These are phyloP conservation scores for Glycine tomentella DNA, from an alignment of 306 rosid species.

Conservation along the genomic window DNA sequence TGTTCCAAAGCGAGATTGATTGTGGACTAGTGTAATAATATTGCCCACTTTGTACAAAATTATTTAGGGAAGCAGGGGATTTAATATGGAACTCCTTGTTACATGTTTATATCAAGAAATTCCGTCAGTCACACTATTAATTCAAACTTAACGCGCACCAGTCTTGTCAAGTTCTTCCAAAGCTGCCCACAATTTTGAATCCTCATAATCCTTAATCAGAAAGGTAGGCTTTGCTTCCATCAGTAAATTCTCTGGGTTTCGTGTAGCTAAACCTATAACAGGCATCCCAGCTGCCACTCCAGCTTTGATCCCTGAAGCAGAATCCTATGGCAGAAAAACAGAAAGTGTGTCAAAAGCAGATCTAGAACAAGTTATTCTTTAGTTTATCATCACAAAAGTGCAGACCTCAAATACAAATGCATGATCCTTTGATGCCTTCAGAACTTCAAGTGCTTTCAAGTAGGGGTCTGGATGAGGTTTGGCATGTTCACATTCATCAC, in stretches of 20 bases:
- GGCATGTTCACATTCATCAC: slow-evolving; percentile 84
- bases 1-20: slow-evolving; percentile 30
- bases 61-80: slow-evolving; percentile 17
- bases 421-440: slow-evolving; percentile 86
- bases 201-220: slow-evolving; percentile 77
- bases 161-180: slow-evolving; percentile 83
- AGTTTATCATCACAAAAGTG: slow-evolving; percentile 26
- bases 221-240: slow-evolving; percentile 79
- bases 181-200: slow-evolving; percentile 87
- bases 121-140: background rate
- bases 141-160: slow-evolving; percentile 48
- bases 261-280: slow-evolving; percentile 76
- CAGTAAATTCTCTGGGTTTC: slow-evolving; percentile 76
- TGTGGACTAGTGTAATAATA: slow-evolving; percentile 25
- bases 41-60: slow-evolving; percentile 11
- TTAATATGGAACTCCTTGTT: slow-evolving; percentile 17
- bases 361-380: background rate
- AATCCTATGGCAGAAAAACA: slow-evolving; percentile 63
- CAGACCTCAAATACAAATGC: slow-evolving; percentile 88
- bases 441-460: slow-evolving; percentile 82
- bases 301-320: slow-evolving; percentile 89
- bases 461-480: slow-evolving; percentile 93
- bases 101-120: slow-evolving; percentile 40
- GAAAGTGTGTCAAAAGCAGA: slow-evolving; percentile 28
- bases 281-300: slow-evolving; percentile 97